Evolutionary conservation across 2,329 filamentous ascomycete species (phyloP), one percentile per base, ranked within the genome.

Genomic region (Aspergillus thermomutatus): DNA sequence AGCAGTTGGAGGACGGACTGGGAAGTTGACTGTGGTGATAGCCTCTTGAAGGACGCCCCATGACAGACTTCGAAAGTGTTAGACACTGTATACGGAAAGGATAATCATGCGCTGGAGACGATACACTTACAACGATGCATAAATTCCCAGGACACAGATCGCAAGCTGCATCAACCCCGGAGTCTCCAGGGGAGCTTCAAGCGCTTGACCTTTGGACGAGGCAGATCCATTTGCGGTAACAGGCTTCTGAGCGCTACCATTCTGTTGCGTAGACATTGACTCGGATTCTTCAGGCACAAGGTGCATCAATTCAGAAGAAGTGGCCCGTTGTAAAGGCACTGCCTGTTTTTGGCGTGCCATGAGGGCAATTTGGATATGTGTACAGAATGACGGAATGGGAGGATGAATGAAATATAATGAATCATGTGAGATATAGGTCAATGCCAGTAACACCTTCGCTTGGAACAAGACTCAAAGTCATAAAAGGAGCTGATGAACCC

Each of bases 41-140:
- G 94, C 92, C 77, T 99, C 94, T 81, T 99, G 94, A 59, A 99
- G 88, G 63, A 96, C 87, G 25, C 90, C 94, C 94, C 94, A 99
- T 34, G 92, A 95, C 53, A 99, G 80, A 78, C 93, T 92, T 25
- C 27, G 23, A 46, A 40, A 31, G 50, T 3, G 50, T 43, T 11
- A 14, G 26, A 2, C 17, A n/a, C n/a, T 19, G n/a, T 4, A 49
- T 46, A 14, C 19, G 3, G 5, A 34, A 37, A 25, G 8, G 40
- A 50, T 23, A 8, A 17, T 26, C 21, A n/a, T 17, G 43, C 23
- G 23, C 43, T 23, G 5, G 43, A 55, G 5, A 9, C 25, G 37
- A 21, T 41, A 41, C 50, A 65, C 71, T 60, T 84, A 97, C 93
- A 99, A 99, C 37, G 92, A 96, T 37, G 89, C 91, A 74, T 99